Percentiles rank a stretch among this genome's conserved stretches.
phyloP scores from a whole-genome alignment of 164 flowering plant species.

The Platanus orientalis region DNA sequence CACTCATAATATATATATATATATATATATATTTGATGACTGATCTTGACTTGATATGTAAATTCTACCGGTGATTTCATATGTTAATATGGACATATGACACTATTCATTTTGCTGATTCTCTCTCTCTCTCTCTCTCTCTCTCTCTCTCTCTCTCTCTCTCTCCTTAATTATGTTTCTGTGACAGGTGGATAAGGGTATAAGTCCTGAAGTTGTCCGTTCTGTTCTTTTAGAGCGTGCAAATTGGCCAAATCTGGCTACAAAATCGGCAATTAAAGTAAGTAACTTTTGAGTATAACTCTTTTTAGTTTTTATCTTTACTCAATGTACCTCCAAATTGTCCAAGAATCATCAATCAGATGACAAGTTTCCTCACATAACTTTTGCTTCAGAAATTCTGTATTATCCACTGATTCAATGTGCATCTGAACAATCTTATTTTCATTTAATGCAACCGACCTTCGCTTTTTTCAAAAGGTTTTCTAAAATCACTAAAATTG shows the following conservation, averaged over 20 bases:
- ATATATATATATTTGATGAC: no score
- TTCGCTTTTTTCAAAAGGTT: background rate
- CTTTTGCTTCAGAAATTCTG: background rate
- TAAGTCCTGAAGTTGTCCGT: constrained; percentile 81
- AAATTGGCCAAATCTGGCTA: constrained; percentile 73
- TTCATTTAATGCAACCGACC: background rate
- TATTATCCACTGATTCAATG: no score
- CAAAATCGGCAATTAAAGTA: constrained; percentile 72
- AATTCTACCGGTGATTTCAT: no score
- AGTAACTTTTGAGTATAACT: constrained; percentile 7
- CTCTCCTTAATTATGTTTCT: background rate
- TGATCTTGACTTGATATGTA: no score
- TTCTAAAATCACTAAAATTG: background rate
- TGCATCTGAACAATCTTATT: no score
- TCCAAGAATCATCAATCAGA: background rate
- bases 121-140: no score
- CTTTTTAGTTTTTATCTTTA: background rate
- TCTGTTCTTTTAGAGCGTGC: constrained; percentile 82
- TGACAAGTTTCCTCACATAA: background rate
- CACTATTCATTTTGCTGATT: no score
- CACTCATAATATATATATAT: no score
- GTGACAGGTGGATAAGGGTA: constrained; percentile 76
- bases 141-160: no score
- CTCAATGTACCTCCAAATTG: background rate
- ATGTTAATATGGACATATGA: no score